Evolutionary conservation across 1,139 yeast species (phyloP).

Genomic region (Lizanozyma gosingica): DNA sequence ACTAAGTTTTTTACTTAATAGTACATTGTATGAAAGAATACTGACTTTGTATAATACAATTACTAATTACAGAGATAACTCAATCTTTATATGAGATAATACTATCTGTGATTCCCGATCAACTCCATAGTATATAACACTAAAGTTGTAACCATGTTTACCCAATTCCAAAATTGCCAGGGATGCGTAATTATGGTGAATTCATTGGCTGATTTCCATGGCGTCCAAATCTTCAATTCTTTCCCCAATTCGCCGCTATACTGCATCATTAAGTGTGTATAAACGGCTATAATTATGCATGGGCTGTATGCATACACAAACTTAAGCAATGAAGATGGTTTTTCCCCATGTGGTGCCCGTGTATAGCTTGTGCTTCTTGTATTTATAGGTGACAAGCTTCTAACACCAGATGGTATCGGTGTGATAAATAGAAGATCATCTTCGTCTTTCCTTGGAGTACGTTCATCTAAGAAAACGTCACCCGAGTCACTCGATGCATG

Average conservation of each 20-base stretch:
- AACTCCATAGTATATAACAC: slow-evolving; percentile 75
- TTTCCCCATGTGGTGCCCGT: neutral
- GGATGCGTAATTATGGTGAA: slow-evolving; percentile 34
- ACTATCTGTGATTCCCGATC: slow-evolving; percentile 26
- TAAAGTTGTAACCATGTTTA: slow-evolving; percentile 74
- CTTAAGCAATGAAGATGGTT: slow-evolving; percentile 13
- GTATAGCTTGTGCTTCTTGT: neutral
- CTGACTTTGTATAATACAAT: slow-evolving; percentile 8
- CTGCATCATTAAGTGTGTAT: slow-evolving; percentile 87
- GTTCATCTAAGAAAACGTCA: neutral
- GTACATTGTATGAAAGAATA: slow-evolving; percentile 20
- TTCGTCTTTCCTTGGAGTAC: neutral
- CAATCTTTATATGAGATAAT: neutral
- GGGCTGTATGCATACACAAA: slow-evolving; percentile 85
- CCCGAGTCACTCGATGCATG: neutral
- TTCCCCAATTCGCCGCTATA: slow-evolving; percentile 69
- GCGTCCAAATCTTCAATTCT: slow-evolving; percentile 45
- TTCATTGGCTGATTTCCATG: slow-evolving; percentile 11
- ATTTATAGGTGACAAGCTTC: neutral
- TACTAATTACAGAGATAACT: slow-evolving; percentile 13
- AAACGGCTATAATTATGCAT: slow-evolving; percentile 86
- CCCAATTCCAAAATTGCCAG: slow-evolving; percentile 97
- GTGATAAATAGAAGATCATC: neutral
- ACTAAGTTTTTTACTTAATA: slow-evolving; percentile 8
- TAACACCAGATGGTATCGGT: neutral